Percentiles rank a stretch among this genome's conserved stretches.
Evolutionary conservation across 768 basidiomycete genomes (phyloP).

Genomic region (Sporobolomyces roseus): DNA sequence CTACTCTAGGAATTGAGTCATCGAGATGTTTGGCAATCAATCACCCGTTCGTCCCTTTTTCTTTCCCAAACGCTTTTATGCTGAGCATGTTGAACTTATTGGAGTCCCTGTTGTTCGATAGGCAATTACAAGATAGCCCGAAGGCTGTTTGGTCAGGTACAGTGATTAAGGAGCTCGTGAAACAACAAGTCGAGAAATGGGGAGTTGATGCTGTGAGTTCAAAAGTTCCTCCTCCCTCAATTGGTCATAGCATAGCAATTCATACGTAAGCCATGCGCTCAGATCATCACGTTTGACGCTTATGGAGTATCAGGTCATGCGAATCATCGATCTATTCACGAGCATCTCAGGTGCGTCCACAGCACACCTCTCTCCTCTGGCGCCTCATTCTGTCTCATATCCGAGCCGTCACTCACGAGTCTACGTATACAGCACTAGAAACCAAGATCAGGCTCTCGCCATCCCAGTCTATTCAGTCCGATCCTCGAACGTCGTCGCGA

Average conservation of each 20-base stretch:
- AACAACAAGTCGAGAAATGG: slow-evolving; percentile 32
- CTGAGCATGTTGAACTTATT: neutral
- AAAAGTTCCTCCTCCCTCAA: too few species aligned
- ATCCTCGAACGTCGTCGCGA: slow-evolving; percentile 35
- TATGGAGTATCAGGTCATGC: slow-evolving; percentile 50
- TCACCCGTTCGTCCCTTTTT: slow-evolving; percentile 44
- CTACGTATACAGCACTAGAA: neutral
- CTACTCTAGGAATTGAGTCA: slow-evolving; percentile 44
- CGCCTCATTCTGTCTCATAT: neutral
- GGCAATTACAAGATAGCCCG: slow-evolving; percentile 37
- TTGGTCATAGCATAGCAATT: too few species aligned
- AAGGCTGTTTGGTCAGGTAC: slow-evolving; percentile 36
- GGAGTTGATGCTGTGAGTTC: slow-evolving; percentile 44
- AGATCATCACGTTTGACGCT: slow-evolving; percentile 52
- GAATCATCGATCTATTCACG: slow-evolving; percentile 48
- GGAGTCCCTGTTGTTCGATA: neutral
- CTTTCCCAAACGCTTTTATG: neutral
- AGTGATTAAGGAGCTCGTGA: slow-evolving; percentile 34
- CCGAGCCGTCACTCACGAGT: too few species aligned
- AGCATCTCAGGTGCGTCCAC: neutral
- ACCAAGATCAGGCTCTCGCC: neutral
- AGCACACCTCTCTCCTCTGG: too few species aligned
- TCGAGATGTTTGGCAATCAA: slow-evolving; percentile 45
- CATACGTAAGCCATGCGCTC: neutral
- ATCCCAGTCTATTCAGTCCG: slow-evolving; percentile 24